Evolutionary conservation across 2,329 filamentous ascomycete species (phyloP).

Genomic region (Fusarium aywerte): DNA sequence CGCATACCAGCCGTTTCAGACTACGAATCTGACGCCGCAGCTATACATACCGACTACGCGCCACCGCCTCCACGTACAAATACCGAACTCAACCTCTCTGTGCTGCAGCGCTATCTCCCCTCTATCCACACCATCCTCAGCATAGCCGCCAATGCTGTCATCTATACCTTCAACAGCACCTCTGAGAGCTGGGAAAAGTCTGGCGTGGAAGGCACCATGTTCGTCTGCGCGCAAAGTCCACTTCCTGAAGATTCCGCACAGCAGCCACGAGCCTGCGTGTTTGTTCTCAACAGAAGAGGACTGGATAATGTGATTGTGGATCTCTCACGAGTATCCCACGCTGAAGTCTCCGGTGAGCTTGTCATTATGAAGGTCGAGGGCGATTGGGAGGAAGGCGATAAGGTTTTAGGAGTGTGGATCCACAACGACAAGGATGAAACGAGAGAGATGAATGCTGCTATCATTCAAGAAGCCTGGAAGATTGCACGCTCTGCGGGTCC

Average conservation of each 20-base stretch:
- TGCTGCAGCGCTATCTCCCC: conserved; percentile 84
- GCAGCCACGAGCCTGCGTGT: conserved; percentile 65
- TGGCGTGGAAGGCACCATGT: conserved; percentile 86
- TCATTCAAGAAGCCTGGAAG: conserved; percentile 58
- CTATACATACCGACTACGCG: conserved; percentile 52
- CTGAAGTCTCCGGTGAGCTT: conserved; percentile 70
- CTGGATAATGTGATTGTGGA: conserved; percentile 77
- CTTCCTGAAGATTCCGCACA: conserved; percentile 50
- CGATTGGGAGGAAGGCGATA: conserved; percentile 50
- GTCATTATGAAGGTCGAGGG: conserved; percentile 60
- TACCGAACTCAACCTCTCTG: conserved; percentile 86
- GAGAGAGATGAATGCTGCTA: conserved; percentile 54
- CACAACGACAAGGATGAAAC: conserved; percentile 62
- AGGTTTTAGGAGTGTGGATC: conserved; percentile 66
- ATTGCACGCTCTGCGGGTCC: conserved; percentile 48
- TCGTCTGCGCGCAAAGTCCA: conserved; percentile 76
- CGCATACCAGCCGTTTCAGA: conserved; percentile 61
- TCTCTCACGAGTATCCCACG: conserved; percentile 68
- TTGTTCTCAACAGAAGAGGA: conserved; percentile 77
- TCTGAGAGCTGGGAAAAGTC: conserved; percentile 83
- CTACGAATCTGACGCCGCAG: conserved; percentile 73
- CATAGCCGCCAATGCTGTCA: conserved; percentile 84
- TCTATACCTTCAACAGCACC: conserved; percentile 80
- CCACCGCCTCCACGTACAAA: conserved; percentile 73
- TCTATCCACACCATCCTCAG: conserved; percentile 78